phyloP scores from a whole-genome alignment of 2,329 filamentous ascomycete species.

The Curvularia verruculosa region DNA sequence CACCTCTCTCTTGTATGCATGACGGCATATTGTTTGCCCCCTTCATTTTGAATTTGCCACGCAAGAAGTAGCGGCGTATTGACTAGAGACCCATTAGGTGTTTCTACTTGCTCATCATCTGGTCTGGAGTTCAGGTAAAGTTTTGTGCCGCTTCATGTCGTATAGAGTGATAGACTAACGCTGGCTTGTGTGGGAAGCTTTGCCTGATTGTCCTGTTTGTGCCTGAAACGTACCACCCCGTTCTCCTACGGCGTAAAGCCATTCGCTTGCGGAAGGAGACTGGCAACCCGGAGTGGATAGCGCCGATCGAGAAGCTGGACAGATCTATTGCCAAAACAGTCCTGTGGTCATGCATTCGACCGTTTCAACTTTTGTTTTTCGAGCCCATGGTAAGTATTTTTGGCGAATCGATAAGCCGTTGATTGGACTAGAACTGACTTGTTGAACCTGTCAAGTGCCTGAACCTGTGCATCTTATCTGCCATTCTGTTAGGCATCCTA shows the following conservation, averaged over 20 bases:
- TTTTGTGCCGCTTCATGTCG: slow-evolving; percentile 22
- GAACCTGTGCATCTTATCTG: slow-evolving; percentile 79
- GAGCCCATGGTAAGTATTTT: slow-evolving; percentile 72
- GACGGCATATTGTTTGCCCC: neutral
- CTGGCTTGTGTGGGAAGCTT: slow-evolving; percentile 55
- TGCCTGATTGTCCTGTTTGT: slow-evolving; percentile 72
- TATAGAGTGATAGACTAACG: slow-evolving; percentile 23
- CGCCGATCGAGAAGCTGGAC: slow-evolving; percentile 75
- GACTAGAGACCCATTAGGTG: slow-evolving; percentile 36
- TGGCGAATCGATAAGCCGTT: slow-evolving; percentile 2
- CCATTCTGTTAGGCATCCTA: slow-evolving; percentile 82
- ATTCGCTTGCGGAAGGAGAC: slow-evolving; percentile 72
- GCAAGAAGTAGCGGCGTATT: slow-evolving; percentile 29
- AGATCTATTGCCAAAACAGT: slow-evolving; percentile 67
- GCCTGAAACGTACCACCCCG: slow-evolving; percentile 82
- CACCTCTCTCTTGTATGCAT: slow-evolving; percentile 3
- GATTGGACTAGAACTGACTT: slow-evolving; percentile 37
- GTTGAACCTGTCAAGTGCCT: slow-evolving; percentile 59
- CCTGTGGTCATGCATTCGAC: slow-evolving; percentile 62
- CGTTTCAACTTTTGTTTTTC: slow-evolving; percentile 77
- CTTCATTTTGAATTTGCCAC: neutral
- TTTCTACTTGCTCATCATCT: slow-evolving; percentile 82
- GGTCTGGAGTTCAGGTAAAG: slow-evolving; percentile 62
- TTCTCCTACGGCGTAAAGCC: slow-evolving; percentile 76
- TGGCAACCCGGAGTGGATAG: slow-evolving; percentile 76